Percentiles rank a stretch among this genome's conserved stretches.
These are phyloP conservation scores for Umbilicus rupestris DNA, from an alignment of 164 flowering plant genomes.

Conservation along the genomic window DNA sequence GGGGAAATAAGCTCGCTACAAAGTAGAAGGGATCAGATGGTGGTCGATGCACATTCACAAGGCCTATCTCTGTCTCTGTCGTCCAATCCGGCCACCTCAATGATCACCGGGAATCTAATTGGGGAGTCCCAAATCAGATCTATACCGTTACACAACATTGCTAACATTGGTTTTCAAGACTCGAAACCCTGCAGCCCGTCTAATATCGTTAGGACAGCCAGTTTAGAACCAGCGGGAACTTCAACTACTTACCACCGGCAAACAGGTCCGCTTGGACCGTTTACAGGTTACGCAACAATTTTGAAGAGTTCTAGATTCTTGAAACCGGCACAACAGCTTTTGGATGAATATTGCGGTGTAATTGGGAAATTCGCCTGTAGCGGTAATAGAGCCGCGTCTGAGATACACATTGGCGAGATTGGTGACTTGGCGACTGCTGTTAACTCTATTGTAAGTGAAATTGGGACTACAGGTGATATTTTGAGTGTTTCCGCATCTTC, in stretches of 20 bases:
- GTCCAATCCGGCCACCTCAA: conserved; percentile 24
- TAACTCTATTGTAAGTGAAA: conserved; percentile 19
- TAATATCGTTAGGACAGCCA: conserved; percentile 12
- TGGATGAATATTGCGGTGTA: conserved; percentile 44
- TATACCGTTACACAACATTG: conserved; percentile 10
- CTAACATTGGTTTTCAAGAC: conserved; percentile 16
- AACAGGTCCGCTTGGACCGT: conserved; percentile 85
- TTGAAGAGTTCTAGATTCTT: conserved; percentile 66
- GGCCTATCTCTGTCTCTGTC: conserved; percentile 46
- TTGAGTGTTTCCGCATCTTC: conserved; percentile 25
- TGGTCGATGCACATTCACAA: conserved; percentile 20
- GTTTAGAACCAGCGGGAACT: conserved; percentile 21
- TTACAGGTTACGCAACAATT: conserved; percentile 83
- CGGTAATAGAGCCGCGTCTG: conserved; percentile 4
- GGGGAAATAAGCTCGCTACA: conserved; percentile 17
- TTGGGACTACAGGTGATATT: conserved; percentile 18
- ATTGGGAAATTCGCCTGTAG: not conserved
- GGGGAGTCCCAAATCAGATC: conserved; percentile 16
- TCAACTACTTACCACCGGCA: conserved; percentile 22
- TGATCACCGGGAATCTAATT: conserved; percentile 16
- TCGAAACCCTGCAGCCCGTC: conserved; percentile 10
- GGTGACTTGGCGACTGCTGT: conserved; percentile 17
- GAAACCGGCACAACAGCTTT: conserved; percentile 57
- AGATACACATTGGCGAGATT: conserved; percentile 20
- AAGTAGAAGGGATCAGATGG: conserved; percentile 13